Base-by-base conservation (phyloP, 257 asterid genomes). In the Perilla frutescens region DNA sequence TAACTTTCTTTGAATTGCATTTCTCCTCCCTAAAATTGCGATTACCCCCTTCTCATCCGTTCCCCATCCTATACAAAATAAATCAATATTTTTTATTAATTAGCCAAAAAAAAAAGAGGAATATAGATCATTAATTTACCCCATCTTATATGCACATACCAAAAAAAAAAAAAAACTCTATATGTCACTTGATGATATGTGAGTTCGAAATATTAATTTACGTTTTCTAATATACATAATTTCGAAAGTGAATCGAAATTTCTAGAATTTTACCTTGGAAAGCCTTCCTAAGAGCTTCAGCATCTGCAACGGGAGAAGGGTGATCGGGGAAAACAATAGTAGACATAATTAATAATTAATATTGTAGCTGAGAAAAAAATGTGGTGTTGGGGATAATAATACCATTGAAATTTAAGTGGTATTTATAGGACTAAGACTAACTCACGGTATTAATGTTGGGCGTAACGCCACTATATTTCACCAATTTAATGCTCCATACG, bases 201-300 rank as follows among this genome's bases (percentile, higher is more conserved):
- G n/a, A n/a, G n/a, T n/a, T n/a, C n/a, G n/a, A n/a, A n/a, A n/a
- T n/a, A n/a, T n/a, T n/a, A n/a, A n/a, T n/a, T n/a, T n/a, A n/a
- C n/a, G n/a, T n/a, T n/a, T n/a, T n/a, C n/a, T n/a, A n/a, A n/a
- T n/a, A n/a, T n/a, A n/a, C n/a, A n/a, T n/a, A n/a, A n/a, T n/a
- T n/a, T n/a, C n/a, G n/a, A n/a, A n/a, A n/a, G 26, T 20, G 26
- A 20, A 0, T 20, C 26, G 26, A 20, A 20, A 20, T 20, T 20
- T 20, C 26, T 20, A 20, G 26, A 20, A 20, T 20, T 20, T 54
- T 80, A 91, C 97, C 96, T 77, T 92, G 77, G 56, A 78, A 82
- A 71, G 97, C 97, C 79, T 92, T 88, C 72, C 73, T 77, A 34
- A 92, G 83, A 74, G 91, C 88, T 78, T 92, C 96, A 13, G 97